Evolutionary conservation across 352 stramenopile genomes (phyloP).

Genomic region (Thraustochytrium sp.): DNA sequence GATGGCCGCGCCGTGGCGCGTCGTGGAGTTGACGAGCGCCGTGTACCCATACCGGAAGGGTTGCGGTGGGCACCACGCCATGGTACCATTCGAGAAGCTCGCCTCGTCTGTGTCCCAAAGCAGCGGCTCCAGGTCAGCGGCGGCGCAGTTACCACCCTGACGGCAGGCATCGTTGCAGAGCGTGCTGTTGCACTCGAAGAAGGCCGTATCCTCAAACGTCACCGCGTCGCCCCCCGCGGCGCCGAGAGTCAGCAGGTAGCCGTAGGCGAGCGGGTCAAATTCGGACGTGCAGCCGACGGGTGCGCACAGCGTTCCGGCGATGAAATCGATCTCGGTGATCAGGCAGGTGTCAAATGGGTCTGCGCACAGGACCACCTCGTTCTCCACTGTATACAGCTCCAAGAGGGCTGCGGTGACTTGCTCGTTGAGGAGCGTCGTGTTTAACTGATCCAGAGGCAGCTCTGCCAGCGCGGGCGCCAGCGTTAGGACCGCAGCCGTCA

Average conservation of each 20-base stretch:
- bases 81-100: background rate
- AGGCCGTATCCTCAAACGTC: constrained; percentile 2
- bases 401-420: background rate
- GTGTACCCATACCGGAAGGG: constrained; percentile 32
- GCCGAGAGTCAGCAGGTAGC: background rate
- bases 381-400: background rate
- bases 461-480: no score
- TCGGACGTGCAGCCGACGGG: constrained; percentile 25
- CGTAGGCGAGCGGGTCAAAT: background rate
- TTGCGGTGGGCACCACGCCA: background rate
- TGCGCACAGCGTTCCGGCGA: background rate
- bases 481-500: no score
- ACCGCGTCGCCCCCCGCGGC: background rate
- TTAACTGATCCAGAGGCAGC: no score
- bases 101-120: constrained; percentile 38
- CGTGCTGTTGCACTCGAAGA: constrained; percentile 42
- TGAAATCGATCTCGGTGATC: background rate
- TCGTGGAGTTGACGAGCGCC: constrained; percentile 39
- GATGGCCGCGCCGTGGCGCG: constrained; percentile 31
- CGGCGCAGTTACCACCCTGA: background rate
- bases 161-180: constrained; percentile 44
- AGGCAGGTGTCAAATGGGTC: background rate
- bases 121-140: constrained; percentile 23
- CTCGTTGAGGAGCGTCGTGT: no score
- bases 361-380: background rate